Base-by-base conservation (phyloP, 1,139 yeast species). In the Candida tunisiensis region DNA sequence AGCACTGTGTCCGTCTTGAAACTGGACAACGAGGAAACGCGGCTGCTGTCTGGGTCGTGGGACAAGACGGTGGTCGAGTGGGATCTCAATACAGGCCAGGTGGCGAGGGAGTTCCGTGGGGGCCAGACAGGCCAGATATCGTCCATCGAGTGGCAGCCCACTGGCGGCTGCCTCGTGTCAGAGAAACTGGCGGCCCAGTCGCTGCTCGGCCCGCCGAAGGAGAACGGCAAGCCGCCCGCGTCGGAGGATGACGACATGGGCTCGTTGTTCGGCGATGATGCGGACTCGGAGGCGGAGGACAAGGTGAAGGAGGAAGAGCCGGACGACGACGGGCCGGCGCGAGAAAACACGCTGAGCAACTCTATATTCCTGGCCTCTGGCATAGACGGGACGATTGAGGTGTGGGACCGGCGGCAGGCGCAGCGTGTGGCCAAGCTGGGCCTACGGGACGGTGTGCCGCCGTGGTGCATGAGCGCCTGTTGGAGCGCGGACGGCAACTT, bases 381-480 rank as follows among this genome's bases (percentile, higher is more conserved):
- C 13, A 73, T 83, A 31, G 93, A 85, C 47, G 98, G 99, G 6
- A 62, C 74, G 0, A 53, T 85, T 5, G 71, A 69, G 35, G 55
- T 88, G 7, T 85, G 95, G 94, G 98, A 88, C 49, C 55, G 66
- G 4, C 62, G 98, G 34, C 49, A 63, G 2, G 45, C 54, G 1
- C 37, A 48, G 4, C 50, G 58, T 2, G 74, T 72, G 0, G 61
- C 74, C 3, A 57, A 65, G 21, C 51, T 78, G 14, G 69, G 71
- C 2, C 67, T 73, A 3, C 70, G 82, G 1, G 58, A 63, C 5
- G 70, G 70, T 1, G 65, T 73, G 0, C 94, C 96, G 1, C 98
- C 98, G 0, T 88, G 96, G 96, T 77, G 93, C 51, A 74, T 78
- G 66, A 67, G 82, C n/a, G 73, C 93, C 1, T 69, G 82, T 28